These are phyloP conservation scores for Malassezia yamatoensis DNA, from an alignment of 1,284 basidiomycete species.

Conservation along the genomic window DNA sequence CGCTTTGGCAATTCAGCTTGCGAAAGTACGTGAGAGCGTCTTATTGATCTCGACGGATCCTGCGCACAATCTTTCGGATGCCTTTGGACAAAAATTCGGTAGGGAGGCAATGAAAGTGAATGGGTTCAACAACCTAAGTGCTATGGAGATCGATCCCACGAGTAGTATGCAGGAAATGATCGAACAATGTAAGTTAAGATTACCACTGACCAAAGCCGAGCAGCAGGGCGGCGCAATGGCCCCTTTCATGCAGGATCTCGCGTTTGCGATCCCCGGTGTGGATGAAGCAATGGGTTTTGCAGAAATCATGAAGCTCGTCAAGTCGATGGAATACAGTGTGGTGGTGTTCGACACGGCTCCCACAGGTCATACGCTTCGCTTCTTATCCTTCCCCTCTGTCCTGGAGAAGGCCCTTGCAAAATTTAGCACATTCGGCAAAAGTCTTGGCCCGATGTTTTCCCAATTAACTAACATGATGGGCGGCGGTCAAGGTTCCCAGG, in stretches of 20 bases:
- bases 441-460: slow-evolving; percentile 93
- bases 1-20: slow-evolving; percentile 43
- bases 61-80: slow-evolving; percentile 95
- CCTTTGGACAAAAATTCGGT: slow-evolving; percentile 97
- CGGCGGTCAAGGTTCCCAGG: slow-evolving; percentile 53
- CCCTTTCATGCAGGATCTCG: slow-evolving; percentile 98
- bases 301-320: slow-evolving; percentile 99
- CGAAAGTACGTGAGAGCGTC: slow-evolving; percentile 40
- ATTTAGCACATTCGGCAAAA: slow-evolving; percentile 75
- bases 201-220: slow-evolving; percentile 57
- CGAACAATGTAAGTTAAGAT: slow-evolving; percentile 64
- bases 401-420: slow-evolving; percentile 95
- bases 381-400: slow-evolving; percentile 93
- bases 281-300: slow-evolving; percentile 99
- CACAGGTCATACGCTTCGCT: slow-evolving; percentile 93
- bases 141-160: slow-evolving; percentile 99
- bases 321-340: slow-evolving; percentile 99
- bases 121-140: slow-evolving; percentile 88
- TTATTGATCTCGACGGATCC: slow-evolving; percentile 72
- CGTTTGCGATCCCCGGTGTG: slow-evolving; percentile 96
- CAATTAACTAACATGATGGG: slow-evolving; percentile 67
- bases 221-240: slow-evolving; percentile 76
- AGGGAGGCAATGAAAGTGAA: slow-evolving; percentile 99
- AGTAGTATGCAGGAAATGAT: slow-evolving; percentile 98
- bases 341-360: slow-evolving; percentile 99